Percentiles rank a stretch among this genome's conserved stretches.
Evolutionary conservation across 169 alveolate species (phyloP).

Genomic region (Plasmodium fragile): DNA sequence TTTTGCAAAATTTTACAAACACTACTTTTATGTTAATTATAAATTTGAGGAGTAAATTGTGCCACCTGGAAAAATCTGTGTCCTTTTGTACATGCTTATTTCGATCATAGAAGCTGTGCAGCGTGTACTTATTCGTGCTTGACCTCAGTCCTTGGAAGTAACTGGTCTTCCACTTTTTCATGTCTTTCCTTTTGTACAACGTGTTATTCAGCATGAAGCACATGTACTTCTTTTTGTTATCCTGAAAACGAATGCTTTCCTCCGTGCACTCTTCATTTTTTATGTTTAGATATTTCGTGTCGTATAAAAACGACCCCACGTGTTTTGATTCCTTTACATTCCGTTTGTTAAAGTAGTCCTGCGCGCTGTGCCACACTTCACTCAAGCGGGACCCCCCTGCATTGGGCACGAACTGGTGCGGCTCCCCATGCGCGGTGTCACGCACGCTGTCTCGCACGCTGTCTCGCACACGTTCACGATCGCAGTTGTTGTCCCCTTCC

Average conservation of each 20-base stretch:
- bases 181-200: neutral
- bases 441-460: no score
- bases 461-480: no score
- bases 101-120: conserved; percentile 64
- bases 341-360: neutral
- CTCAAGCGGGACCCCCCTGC: neutral
- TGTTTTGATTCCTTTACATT: neutral
- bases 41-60: conserved; percentile 19
- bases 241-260: neutral
- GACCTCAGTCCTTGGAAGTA: conserved; percentile 15
- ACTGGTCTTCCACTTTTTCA: neutral
- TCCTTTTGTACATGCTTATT: conserved; percentile 32
- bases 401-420: neutral
- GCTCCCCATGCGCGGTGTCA: neutral
- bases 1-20: conserved; percentile 46
- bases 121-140: conserved; percentile 10
- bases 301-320: conserved; percentile 12
- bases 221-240: conserved; percentile 8
- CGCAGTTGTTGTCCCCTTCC: neutral
- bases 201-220: conserved; percentile 13
- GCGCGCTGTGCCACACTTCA: neutral
- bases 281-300: conserved; percentile 11
- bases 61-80: conserved; percentile 25
- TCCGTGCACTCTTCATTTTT: conserved; percentile 2
- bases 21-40: conserved; percentile 36